Evolutionary conservation across 2,329 filamentous ascomycete species (phyloP).

Genomic region (Coniochaeta prunicola): DNA sequence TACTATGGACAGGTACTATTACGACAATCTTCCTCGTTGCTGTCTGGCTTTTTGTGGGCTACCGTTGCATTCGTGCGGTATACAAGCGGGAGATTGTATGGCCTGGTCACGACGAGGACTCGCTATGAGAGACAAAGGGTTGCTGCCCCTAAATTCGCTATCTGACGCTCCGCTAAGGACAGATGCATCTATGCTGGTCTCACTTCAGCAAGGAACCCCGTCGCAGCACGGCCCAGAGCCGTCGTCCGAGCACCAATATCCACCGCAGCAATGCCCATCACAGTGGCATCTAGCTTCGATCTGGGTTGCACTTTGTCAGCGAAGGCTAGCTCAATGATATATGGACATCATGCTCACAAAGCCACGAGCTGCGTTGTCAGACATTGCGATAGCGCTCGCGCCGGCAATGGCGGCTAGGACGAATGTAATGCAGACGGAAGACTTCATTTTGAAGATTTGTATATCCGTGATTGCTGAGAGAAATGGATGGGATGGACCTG

Average conservation of each 20-base stretch:
- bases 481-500: neutral
- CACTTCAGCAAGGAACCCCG: neutral
- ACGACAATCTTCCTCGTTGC: constrained; percentile 47
- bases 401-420: neutral
- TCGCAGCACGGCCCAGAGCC: neutral
- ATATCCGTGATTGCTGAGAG: neutral
- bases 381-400: neutral
- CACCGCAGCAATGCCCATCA: neutral
- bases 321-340: neutral
- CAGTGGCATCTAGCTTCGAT: neutral
- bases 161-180: no score
- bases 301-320: neutral
- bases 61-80: constrained; percentile 42
- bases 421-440: neutral
- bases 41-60: constrained; percentile 47
- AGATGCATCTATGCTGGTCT: neutral
- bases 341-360: neutral
- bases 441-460: neutral
- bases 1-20: constrained; percentile 46
- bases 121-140: neutral
- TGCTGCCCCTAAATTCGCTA: neutral
- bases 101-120: constrained; percentile 53
- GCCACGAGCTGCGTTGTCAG: neutral
- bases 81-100: constrained; percentile 44
- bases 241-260: neutral